These are phyloP conservation scores for Cadophora luteo-olivacea DNA, from an alignment of 2,329 filamentous ascomycete genomes.

Conservation along the genomic window DNA sequence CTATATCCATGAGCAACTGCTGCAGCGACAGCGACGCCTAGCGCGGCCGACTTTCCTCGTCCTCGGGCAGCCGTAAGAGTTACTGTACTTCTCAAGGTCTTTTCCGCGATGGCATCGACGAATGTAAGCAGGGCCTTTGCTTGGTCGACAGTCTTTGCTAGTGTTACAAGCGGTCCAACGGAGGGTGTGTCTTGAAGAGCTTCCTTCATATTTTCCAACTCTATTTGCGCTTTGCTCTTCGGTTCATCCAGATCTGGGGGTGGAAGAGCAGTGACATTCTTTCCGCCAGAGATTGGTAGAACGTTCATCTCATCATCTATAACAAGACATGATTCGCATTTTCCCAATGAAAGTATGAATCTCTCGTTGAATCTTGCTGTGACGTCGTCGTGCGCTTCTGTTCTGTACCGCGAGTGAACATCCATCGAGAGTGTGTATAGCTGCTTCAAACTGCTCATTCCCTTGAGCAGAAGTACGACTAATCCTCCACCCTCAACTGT, in stretches of 20 bases:
- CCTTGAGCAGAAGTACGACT: conserved; percentile 89
- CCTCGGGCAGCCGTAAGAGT: conserved; percentile 92
- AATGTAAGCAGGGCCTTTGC: conserved; percentile 97
- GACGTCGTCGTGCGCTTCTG: conserved; percentile 94
- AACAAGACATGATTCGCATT: conserved; percentile 92
- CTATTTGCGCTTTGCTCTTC: conserved; percentile 73
- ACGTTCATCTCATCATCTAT: conserved; percentile 99
- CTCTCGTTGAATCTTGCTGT: conserved; percentile 97
- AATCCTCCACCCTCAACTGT: conserved; percentile 96
- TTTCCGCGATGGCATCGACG: conserved; percentile 94
- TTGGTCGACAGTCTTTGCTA: conserved; percentile 92
- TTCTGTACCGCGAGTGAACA: conserved; percentile 93
- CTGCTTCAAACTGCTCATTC: conserved; percentile 96
- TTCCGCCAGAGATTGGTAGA: conserved; percentile 93
- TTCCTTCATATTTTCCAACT: conserved; percentile 88
- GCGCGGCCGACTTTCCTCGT: conserved; percentile 93
- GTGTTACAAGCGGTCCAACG: conserved; percentile 80
- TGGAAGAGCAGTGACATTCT: conserved; percentile 83
- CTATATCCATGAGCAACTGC: conserved; percentile 96
- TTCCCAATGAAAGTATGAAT: conserved; percentile 93
- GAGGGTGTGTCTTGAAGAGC: conserved; percentile 84
- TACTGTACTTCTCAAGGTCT: conserved; percentile 92
- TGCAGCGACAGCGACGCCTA: conserved; percentile 92
- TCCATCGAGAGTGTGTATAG: conserved; percentile 98
- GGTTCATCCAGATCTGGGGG: conserved; percentile 76